Percentiles rank a stretch among this genome's conserved stretches.
phyloP scores from a whole-genome alignment of 1,139 yeast species.

The Yamadazyma atmosphaerica region DNA sequence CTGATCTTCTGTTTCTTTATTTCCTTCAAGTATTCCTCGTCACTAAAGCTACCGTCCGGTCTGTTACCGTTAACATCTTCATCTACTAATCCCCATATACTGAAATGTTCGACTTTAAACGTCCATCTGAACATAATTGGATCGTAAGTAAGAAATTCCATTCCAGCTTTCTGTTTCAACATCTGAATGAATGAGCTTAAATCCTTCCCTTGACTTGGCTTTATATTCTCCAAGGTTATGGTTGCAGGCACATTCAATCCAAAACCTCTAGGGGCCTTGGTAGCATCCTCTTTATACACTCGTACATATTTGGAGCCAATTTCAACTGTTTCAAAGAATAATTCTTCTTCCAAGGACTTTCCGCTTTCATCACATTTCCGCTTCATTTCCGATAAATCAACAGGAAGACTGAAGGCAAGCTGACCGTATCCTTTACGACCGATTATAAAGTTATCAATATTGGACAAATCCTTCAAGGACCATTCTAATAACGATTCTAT shows the following conservation, averaged over 20 bases:
- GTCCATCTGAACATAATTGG: slow-evolving; percentile 78
- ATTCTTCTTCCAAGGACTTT: slow-evolving; percentile 23
- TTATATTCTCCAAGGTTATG: slow-evolving; percentile 68
- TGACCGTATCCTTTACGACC: slow-evolving; percentile 81
- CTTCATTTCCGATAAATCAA: slow-evolving; percentile 57
- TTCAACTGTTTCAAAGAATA: slow-evolving; percentile 61
- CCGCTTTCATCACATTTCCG: slow-evolving; percentile 32
- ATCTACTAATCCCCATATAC: slow-evolving; percentile 82
- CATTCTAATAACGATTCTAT: slow-evolving; percentile 51
- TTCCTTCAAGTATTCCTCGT: slow-evolving; percentile 29
- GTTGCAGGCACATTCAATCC: slow-evolving; percentile 87
- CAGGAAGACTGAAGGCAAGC: slow-evolving; percentile 68
- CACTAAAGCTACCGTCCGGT: slow-evolving; percentile 26
- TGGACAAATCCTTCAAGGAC: slow-evolving; percentile 51
- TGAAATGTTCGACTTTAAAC: slow-evolving; percentile 85
- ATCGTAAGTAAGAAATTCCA: slow-evolving; percentile 78
- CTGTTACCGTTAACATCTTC: slow-evolving; percentile 27
- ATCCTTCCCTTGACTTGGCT: slow-evolving; percentile 39
- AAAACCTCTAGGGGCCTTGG: slow-evolving; percentile 65
- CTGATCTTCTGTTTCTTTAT: slow-evolving; percentile 36
- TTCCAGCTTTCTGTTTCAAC: slow-evolving; percentile 55
- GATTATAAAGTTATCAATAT: slow-evolving; percentile 66
- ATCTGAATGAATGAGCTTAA: slow-evolving; percentile 44
- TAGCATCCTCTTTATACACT: slow-evolving; percentile 60
- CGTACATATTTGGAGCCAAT: slow-evolving; percentile 60